Evolutionary conservation across 129 eudicot genomes (phyloP).

Genomic region (Helichrysum umbraculigerum): DNA sequence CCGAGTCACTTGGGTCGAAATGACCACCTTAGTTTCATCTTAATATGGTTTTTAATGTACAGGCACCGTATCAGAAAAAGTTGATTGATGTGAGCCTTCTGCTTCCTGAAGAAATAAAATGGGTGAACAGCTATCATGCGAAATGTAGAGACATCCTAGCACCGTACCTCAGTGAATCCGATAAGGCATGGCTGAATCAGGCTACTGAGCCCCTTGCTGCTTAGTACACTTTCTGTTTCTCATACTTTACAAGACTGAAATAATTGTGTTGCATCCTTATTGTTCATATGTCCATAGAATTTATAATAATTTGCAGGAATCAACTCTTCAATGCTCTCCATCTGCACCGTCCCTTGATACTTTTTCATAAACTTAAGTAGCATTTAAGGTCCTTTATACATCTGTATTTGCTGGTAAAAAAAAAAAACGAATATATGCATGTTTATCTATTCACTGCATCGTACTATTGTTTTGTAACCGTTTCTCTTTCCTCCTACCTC

Average conservation of each 20-base stretch:
- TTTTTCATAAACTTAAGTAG: neutral
- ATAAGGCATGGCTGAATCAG: slow-evolving; percentile 74
- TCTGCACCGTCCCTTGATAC: neutral
- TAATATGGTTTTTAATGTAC: neutral
- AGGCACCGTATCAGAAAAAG: slow-evolving; percentile 95
- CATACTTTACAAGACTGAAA: neutral
- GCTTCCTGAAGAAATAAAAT: slow-evolving; percentile 75
- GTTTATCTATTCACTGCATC: neutral
- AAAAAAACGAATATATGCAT: neutral
- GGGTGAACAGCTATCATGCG: slow-evolving; percentile 82
- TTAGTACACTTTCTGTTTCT: slow-evolving; percentile 4
- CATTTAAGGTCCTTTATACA: too few species aligned
- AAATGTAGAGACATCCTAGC: slow-evolving; percentile 69
- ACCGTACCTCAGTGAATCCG: slow-evolving; percentile 60
- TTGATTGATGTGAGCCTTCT: slow-evolving; percentile 66
- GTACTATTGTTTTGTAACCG: neutral
- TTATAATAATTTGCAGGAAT: neutral
- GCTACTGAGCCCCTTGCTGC: slow-evolving; percentile 79
- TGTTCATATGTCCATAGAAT: neutral
- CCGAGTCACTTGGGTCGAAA: neutral
- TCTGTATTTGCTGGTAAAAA: neutral
- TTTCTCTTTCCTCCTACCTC: neutral
- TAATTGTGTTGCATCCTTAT: neutral
- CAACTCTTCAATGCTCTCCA: neutral
- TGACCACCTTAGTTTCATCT: neutral